Evolutionary conservation across 495 filamentous ascomycete genomes (phyloP).

Genomic region (Penicillium odoratum): DNA sequence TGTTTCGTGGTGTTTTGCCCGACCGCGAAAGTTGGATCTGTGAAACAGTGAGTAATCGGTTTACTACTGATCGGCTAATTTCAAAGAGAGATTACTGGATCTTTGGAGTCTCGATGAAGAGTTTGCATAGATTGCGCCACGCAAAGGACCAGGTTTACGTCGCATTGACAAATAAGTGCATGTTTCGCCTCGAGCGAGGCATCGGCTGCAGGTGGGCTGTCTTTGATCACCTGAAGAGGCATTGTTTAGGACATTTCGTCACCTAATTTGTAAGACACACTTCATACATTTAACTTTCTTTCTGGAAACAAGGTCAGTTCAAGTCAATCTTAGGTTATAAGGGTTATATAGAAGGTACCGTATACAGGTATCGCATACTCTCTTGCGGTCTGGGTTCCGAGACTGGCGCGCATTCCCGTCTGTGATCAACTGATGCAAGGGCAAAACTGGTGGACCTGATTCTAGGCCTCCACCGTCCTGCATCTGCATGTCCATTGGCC

Average conservation of each 20-base stretch:
- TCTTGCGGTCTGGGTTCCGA: background rate
- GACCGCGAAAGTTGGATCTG: background rate
- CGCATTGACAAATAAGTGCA: constrained; percentile 15
- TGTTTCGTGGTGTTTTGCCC: background rate
- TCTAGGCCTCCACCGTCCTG: background rate
- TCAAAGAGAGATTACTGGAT: background rate
- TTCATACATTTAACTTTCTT: background rate
- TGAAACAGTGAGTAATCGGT: background rate
- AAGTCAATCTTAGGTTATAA: background rate
- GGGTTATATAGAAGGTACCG: constrained; percentile 5
- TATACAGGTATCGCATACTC: constrained; percentile 21
- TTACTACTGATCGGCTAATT: background rate
- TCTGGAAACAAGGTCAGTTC: background rate
- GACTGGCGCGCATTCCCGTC: background rate
- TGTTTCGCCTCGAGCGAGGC: constrained; percentile 19
- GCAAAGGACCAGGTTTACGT: constrained; percentile 17
- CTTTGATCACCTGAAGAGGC: constrained; percentile 14
- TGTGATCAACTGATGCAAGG: background rate
- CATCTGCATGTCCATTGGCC: background rate
- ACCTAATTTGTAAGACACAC: background rate
- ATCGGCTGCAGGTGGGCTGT: constrained; percentile 25
- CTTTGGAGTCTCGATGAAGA: background rate
- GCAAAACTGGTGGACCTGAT: background rate
- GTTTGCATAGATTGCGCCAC: constrained; percentile 6
- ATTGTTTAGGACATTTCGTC: background rate